Evolutionary conservation across 2,329 filamentous ascomycete species (phyloP).

Genomic region (Penicillium sp.): DNA sequence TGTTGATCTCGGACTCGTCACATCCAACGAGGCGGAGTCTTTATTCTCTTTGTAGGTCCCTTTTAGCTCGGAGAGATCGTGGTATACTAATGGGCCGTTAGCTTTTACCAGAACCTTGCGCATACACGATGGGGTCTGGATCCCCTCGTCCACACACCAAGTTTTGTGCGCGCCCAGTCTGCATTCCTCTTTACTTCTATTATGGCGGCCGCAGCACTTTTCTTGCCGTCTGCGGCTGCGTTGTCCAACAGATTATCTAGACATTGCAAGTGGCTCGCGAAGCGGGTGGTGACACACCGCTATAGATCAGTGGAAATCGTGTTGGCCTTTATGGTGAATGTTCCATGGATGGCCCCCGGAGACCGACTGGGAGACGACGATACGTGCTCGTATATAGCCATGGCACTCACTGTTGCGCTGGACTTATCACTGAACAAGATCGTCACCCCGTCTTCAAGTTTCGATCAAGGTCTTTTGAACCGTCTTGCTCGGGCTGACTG

Average conservation of each 20-base stretch:
- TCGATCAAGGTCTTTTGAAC: slow-evolving; percentile 44
- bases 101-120: slow-evolving; percentile 64
- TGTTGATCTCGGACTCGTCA: slow-evolving; percentile 64
- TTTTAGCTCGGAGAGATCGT: neutral
- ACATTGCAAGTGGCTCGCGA: slow-evolving; percentile 59
- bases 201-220: slow-evolving; percentile 62
- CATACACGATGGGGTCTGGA: slow-evolving; percentile 72
- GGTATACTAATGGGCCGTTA: slow-evolving; percentile 27
- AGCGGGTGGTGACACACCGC: slow-evolving; percentile 56
- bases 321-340: slow-evolving; percentile 68
- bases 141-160: slow-evolving; percentile 58
- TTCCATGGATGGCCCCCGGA: slow-evolving; percentile 64
- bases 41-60: slow-evolving; percentile 59
- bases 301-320: slow-evolving; percentile 69
- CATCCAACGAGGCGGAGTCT: slow-evolving; percentile 57
- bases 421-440: slow-evolving; percentile 68
- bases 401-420: slow-evolving; percentile 63
- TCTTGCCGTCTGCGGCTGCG: slow-evolving; percentile 59
- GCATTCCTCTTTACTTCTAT: slow-evolving; percentile 69
- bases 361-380: slow-evolving; percentile 55
- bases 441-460: slow-evolving; percentile 51
- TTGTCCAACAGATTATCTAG: slow-evolving; percentile 61
- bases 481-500: slow-evolving; percentile 61
- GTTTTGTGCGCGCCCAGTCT: slow-evolving; percentile 62
- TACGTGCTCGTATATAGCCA: slow-evolving; percentile 65